Evolutionary conservation across 2,329 filamentous ascomycete species (phyloP).

Genomic region (Hymenoscyphus fructigenus): DNA sequence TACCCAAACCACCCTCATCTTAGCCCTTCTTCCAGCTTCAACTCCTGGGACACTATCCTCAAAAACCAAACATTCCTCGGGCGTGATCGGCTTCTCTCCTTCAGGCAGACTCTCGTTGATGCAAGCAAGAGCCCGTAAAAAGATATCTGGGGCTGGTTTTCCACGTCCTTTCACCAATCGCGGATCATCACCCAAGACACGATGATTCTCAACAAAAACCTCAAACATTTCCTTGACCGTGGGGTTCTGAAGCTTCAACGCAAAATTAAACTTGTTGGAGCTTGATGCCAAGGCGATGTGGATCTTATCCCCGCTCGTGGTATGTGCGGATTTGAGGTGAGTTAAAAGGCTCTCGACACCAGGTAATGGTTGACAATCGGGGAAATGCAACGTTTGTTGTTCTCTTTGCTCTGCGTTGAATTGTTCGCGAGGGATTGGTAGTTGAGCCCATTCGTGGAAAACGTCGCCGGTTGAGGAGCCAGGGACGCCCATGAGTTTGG

Average conservation of each 20-base stretch:
- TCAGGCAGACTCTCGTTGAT: constrained; percentile 73
- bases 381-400: constrained; percentile 72
- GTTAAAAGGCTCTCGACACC: constrained; percentile 70
- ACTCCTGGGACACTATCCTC: constrained; percentile 94
- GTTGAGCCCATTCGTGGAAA: constrained; percentile 76
- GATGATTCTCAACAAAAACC: constrained; percentile 66
- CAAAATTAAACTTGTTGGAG: constrained; percentile 52
- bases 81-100: constrained; percentile 65
- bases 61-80: constrained; percentile 91
- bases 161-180: constrained; percentile 76
- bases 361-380: constrained; percentile 70
- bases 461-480: constrained; percentile 50
- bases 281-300: constrained; percentile 81
- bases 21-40: constrained; percentile 84
- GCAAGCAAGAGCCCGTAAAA: constrained; percentile 77
- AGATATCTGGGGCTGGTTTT: constrained; percentile 95
- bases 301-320: constrained; percentile 37
- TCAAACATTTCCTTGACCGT: constrained; percentile 58
- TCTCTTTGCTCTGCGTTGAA: constrained; percentile 59
- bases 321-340: constrained; percentile 45
- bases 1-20: constrained; percentile 93
- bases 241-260: constrained; percentile 47
- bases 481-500: constrained; percentile 57
- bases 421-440: constrained; percentile 72
- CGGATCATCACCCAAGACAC: constrained; percentile 81